phyloP scores from a whole-genome alignment of 306 rosid species.

The Argentina anserina region DNA sequence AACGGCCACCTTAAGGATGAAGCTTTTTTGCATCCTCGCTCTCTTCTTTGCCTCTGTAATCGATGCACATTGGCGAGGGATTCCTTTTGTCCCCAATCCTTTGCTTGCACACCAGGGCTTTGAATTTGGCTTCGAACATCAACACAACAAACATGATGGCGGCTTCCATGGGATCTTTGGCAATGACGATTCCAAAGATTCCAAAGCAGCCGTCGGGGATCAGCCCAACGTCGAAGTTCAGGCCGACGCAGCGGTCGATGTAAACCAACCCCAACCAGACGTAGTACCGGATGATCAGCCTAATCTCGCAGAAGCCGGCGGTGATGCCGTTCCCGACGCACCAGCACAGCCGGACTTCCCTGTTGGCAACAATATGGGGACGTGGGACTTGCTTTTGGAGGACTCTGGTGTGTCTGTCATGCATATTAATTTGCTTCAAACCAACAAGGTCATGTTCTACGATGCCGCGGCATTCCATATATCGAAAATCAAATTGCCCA shows the following conservation, averaged over 20 bases:
- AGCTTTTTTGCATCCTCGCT: conserved; percentile 28
- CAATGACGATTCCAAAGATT: not conserved
- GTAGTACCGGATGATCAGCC: not conserved
- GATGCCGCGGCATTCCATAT: conserved; percentile 50
- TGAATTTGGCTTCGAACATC: not conserved
- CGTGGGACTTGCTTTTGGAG: conserved; percentile 35
- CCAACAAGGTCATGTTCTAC: conserved; percentile 46
- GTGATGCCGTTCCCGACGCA: not conserved
- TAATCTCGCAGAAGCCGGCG: not conserved
- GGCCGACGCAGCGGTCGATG: too few species aligned
- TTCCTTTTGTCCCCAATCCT: not conserved
- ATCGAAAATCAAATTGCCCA: conserved; percentile 47
- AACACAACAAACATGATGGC: not conserved
- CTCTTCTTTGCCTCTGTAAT: conserved; percentile 15
- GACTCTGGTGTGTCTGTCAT: conserved; percentile 68
- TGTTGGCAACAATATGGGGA: conserved; percentile 18
- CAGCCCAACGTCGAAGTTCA: too few species aligned
- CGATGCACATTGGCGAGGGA: conserved; percentile 14
- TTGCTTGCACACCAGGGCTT: not conserved
- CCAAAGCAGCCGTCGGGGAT: not conserved
- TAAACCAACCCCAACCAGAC: not conserved
- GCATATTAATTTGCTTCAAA: conserved; percentile 72
- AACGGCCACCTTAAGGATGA: conserved; percentile 38
- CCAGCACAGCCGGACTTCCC: conserved; percentile 20
- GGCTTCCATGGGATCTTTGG: not conserved